These are phyloP conservation scores for Camellia lanceoleosa DNA, from an alignment of 148 eudicot genomes.

Conservation along the genomic window DNA sequence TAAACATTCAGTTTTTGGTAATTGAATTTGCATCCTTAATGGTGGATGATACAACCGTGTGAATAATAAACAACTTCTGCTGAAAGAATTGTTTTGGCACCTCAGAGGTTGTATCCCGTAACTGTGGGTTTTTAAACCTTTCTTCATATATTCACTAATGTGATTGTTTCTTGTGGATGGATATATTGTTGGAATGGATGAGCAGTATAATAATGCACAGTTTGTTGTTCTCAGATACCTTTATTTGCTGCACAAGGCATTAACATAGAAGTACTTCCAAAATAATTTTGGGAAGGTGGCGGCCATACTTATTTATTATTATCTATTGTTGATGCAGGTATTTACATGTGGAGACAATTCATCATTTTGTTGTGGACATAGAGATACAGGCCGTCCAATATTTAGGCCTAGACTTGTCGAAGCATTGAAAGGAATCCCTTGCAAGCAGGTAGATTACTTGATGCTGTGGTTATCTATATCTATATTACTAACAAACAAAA, in stretches of 20 bases:
- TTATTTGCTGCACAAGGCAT: background rate
- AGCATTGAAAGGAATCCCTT: conserved; percentile 71
- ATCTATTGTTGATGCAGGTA: conserved; percentile 45
- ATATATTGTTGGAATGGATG: background rate
- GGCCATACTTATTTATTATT: background rate
- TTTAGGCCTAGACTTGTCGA: conserved; percentile 85
- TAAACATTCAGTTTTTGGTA: background rate
- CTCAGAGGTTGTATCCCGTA: background rate
- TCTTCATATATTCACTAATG: background rate
- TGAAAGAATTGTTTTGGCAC: background rate
- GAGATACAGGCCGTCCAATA: conserved; percentile 80
- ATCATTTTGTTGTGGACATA: conserved; percentile 83
- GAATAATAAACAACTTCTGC: background rate
- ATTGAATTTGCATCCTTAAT: background rate
- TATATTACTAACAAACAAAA: background rate
- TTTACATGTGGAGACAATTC: conserved; percentile 98
- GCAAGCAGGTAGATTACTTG: conserved; percentile 65
- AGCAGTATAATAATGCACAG: background rate
- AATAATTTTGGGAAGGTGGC: background rate
- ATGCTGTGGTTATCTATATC: background rate
- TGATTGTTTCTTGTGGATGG: background rate
- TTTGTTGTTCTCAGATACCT: background rate
- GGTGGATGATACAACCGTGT: background rate
- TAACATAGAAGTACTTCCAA: background rate
- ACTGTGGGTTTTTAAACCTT: background rate